phyloP scores from a whole-genome alignment of 208 protist species.

The Strigomonas culicis region DNA sequence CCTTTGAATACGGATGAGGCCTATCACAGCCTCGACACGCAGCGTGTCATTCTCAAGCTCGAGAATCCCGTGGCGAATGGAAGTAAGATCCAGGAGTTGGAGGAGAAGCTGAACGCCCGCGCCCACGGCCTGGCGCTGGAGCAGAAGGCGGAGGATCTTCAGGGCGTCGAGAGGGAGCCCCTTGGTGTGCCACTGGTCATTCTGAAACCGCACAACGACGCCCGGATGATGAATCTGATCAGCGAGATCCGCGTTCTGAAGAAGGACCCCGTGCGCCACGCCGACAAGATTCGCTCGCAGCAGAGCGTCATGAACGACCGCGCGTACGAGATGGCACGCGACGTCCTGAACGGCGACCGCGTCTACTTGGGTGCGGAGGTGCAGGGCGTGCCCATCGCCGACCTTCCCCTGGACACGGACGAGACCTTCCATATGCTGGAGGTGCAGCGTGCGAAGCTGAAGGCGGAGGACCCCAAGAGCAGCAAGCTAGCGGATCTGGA shows the following conservation, averaged over 20 bases:
- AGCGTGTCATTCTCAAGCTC: slow-evolving; percentile 42
- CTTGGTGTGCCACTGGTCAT: slow-evolving; percentile 49
- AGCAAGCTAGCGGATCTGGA: slow-evolving; percentile 40
- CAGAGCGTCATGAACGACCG: slow-evolving; percentile 51
- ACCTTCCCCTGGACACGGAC: slow-evolving; percentile 60
- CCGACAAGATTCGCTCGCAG: slow-evolving; percentile 43
- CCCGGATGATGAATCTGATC: slow-evolving; percentile 34
- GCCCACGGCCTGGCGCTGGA: slow-evolving; percentile 51
- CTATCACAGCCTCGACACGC: slow-evolving; percentile 49
- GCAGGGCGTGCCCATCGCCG: slow-evolving; percentile 48
- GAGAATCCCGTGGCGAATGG: slow-evolving; percentile 42
- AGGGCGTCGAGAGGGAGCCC: slow-evolving; percentile 44
- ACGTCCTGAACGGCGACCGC: slow-evolving; percentile 41
- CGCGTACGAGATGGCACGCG: slow-evolving; percentile 39
- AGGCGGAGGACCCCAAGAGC: slow-evolving; percentile 22
- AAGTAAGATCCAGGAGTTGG: slow-evolving; percentile 31
- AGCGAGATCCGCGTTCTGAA: slow-evolving; percentile 51
- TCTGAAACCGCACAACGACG: slow-evolving; percentile 57
- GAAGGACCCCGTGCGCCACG: slow-evolving; percentile 43
- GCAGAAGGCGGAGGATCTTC: slow-evolving; percentile 57
- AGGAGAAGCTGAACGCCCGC: slow-evolving; percentile 49
- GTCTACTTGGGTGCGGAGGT: slow-evolving; percentile 35
- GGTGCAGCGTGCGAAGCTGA: slow-evolving; percentile 33
- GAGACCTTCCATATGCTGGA: slow-evolving; percentile 45
- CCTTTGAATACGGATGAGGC: slow-evolving; percentile 44